Conservation (phyloP, 1,284 basidiomycete genomes). For the Trametes pubescens region DNA sequence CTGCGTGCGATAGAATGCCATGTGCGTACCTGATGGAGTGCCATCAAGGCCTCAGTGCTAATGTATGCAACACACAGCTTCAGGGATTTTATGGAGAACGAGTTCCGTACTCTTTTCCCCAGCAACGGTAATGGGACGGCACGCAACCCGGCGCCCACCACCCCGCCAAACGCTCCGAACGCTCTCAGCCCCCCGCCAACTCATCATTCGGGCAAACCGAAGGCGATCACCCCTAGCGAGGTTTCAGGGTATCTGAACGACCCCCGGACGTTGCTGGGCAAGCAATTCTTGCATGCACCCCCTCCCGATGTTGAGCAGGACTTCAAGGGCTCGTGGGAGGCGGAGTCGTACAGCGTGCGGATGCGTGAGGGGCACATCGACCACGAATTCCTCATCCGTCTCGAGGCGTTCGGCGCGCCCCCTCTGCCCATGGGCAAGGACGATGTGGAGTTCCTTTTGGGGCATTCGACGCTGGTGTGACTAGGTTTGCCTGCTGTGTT, state of each 20-base stretch:
- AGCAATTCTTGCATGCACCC: constrained; percentile 16
- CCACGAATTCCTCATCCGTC: constrained; percentile 15
- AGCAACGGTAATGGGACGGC: not conserved
- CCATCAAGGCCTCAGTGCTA: not conserved
- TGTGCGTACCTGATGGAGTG: constrained; percentile 3
- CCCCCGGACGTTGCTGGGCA: constrained; percentile 11
- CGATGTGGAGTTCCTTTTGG: constrained; percentile 11
- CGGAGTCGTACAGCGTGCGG: constrained; percentile 19
- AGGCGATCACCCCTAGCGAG: constrained; percentile 6
- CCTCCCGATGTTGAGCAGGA: constrained; percentile 13
- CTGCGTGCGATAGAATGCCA: not conserved
- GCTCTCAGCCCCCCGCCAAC: constrained; percentile 4
- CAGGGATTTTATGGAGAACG: not conserved
- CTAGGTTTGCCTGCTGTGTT: no score
- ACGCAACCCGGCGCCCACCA: not conserved
- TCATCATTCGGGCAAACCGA: not conserved
- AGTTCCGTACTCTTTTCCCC: not conserved
- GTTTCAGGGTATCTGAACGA: not conserved
- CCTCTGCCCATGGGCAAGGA: constrained; percentile 13
- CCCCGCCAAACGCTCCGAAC: not conserved
- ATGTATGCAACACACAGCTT: not conserved
- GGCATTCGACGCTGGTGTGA: constrained; percentile 7
- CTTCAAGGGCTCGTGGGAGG: constrained; percentile 16
- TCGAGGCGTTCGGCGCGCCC: constrained; percentile 9
- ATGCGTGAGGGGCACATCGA: constrained; percentile 12